Evolutionary conservation across 1,139 yeast genomes (phyloP), one percentile per base, ranked within the genome.

Genomic region (Spathaspora sp.): DNA sequence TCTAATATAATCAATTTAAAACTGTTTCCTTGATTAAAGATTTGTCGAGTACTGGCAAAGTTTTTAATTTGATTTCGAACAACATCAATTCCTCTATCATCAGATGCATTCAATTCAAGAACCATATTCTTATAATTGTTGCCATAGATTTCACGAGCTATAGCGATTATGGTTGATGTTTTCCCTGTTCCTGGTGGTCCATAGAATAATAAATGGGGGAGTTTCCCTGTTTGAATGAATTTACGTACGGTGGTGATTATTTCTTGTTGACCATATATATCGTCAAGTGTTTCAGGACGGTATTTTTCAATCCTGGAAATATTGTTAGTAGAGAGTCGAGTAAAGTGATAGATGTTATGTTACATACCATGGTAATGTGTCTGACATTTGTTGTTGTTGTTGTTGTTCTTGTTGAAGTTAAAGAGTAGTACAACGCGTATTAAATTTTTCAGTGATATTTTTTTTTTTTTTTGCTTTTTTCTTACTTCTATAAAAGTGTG

Each of bases 131-230:
- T 80, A 66, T 88, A 89, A 59, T 84, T 84, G 38, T 82, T 75
- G 1, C 98, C 98, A 59, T 89, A 93, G n/a, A 93, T 83, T 59
- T 91, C 97, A 45, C 81, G 74, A 1, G 99, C 97, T 49, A 93
- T 69, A 0, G 98, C 98, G 31, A 88, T 79, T 51, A 93, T 88
- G 1, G 97, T 91, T 1, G 97, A 89, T 0, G 99, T 93, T 63
- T 93, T 93, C 53, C 99, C 99, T 0, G 97, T 91, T 23, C 99
- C 99, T 20, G 99, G 98, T 0, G 98, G 98, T 0, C 99, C 99
- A 64, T 93, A 91, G 65, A 93, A 91, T 42, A 91, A 70, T 51
- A 91, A 68, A 67, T 91, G 98, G 2, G 99, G 99, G 43, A 93
- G 73, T 57, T 82, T 81, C 10, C 95, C 93, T 50, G 86, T 88